Evolutionary conservation across 2,329 filamentous ascomycete genomes (phyloP).

Genomic region (Xenoacremonium recifei): DNA sequence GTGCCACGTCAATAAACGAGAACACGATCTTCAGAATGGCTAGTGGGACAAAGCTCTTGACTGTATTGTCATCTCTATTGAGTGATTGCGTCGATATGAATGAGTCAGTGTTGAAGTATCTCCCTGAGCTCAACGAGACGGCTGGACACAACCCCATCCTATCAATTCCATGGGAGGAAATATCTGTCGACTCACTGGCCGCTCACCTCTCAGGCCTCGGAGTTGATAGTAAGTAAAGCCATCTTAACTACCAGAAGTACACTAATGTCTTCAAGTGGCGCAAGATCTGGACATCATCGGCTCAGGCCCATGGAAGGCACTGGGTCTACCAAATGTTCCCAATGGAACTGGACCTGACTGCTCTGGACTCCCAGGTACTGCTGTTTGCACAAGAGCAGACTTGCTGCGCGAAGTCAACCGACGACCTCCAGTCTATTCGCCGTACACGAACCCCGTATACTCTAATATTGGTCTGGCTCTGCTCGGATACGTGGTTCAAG

Average conservation of each 20-base stretch:
- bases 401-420: constrained; percentile 26
- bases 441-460: constrained; percentile 46
- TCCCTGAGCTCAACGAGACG: constrained; percentile 35
- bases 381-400: constrained; percentile 29
- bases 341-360: constrained; percentile 29
- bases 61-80: constrained; percentile 31
- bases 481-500: constrained; percentile 45
- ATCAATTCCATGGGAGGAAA: constrained; percentile 43
- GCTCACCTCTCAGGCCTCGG: constrained; percentile 44
- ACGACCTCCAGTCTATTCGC: constrained; percentile 37
- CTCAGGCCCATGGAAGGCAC: constrained; percentile 22
- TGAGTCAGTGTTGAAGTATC: constrained; percentile 43
- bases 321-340: constrained; percentile 31
- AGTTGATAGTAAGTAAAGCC: constrained; percentile 30
- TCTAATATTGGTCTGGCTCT: constrained; percentile 47
- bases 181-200: constrained; percentile 45
- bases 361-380: constrained; percentile 33
- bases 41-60: constrained; percentile 34
- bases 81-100: constrained; percentile 32
- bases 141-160: constrained; percentile 27
- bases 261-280: too few relatives aligned
- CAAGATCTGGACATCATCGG: constrained; percentile 31
- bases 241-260: constrained; percentile 2
- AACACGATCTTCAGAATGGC: constrained; percentile 35
- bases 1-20: constrained; percentile 23